Percentiles rank a stretch among this genome's conserved stretches.
Conservation (phyloP, 2,329 filamentous ascomycete genomes). For the Penicillium sp. region DNA sequence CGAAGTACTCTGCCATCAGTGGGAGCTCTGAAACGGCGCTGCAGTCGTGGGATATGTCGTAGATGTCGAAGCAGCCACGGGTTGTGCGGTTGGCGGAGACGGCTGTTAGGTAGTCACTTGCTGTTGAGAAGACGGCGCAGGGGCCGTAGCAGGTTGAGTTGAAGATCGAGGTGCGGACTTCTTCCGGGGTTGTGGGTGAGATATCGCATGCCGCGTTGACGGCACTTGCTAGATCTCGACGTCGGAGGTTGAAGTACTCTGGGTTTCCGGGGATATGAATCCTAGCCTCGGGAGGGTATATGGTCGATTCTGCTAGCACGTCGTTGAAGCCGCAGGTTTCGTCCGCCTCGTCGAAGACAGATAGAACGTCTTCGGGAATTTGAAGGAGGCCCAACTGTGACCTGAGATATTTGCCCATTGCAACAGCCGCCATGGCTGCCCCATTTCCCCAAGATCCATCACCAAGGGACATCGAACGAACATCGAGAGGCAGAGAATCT, state of each 20-base stretch:
- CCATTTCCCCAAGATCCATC: constrained; percentile 37
- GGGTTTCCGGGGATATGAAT: constrained; percentile 32
- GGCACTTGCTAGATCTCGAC: constrained; percentile 11
- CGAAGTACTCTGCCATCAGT: constrained; percentile 31
- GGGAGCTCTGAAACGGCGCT: constrained; percentile 20
- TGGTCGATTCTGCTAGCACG: constrained; percentile 24
- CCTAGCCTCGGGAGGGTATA: constrained; percentile 29
- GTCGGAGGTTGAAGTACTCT: constrained; percentile 28
- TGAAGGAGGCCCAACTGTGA: constrained; percentile 23
- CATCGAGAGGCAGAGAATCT: constrained; percentile 24
- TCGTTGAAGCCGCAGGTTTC: constrained; percentile 31
- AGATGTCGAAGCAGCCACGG: constrained; percentile 30
- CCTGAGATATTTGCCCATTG: constrained; percentile 27
- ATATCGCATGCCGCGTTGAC: constrained; percentile 21
- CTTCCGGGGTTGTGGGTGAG: constrained; percentile 22
- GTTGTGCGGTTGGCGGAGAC: constrained; percentile 9
- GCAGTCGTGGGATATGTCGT: constrained; percentile 35
- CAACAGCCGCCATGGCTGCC: constrained; percentile 33
- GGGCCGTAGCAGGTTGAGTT: constrained; percentile 35
- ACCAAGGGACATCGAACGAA: constrained; percentile 36
- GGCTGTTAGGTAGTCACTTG: constrained; percentile 28
- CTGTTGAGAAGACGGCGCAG: constrained; percentile 37
- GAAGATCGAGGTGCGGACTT: constrained; percentile 28
- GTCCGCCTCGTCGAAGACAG: constrained; percentile 30
- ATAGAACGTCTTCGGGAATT: constrained; percentile 27